phyloP scores from a whole-genome alignment of 495 filamentous ascomycete species.

The Hypoxylon cercidicola region DNA sequence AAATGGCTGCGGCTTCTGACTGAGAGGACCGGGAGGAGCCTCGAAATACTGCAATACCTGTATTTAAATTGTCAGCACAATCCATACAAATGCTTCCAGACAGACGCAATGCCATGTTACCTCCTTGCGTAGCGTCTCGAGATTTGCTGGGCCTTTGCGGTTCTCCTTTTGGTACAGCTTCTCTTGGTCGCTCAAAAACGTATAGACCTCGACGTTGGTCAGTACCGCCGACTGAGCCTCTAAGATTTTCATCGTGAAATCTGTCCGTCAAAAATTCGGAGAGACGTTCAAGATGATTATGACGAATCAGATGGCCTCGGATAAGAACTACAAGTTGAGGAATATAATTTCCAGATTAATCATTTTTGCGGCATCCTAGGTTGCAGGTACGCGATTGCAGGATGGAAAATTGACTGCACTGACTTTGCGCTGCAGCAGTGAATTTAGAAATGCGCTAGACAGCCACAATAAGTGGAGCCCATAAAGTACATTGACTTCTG shows the following conservation, averaged over 20 bases:
- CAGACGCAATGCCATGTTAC: conserved; percentile 23
- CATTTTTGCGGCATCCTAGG: too few relatives aligned
- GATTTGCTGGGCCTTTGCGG: conserved; percentile 54
- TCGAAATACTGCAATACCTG: conserved; percentile 54
- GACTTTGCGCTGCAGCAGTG: too few relatives aligned
- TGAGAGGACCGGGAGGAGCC: conserved; percentile 53
- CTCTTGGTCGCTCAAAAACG: conserved; percentile 55
- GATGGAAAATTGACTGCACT: too few relatives aligned
- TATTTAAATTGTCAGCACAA: conserved; percentile 7
- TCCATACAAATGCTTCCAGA: background rate
- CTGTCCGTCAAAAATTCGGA: background rate
- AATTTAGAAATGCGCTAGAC: too few relatives aligned
- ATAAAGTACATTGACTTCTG: too few relatives aligned
- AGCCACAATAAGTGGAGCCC: too few relatives aligned
- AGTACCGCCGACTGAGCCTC: conserved; percentile 58
- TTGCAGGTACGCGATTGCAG: too few relatives aligned
- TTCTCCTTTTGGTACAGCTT: conserved; percentile 50
- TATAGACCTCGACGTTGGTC: conserved; percentile 61
- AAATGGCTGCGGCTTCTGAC: conserved; percentile 53
- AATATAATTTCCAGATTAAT: too few relatives aligned
- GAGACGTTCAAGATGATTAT: background rate
- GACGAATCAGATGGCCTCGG: too few relatives aligned
- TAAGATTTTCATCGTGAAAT: conserved; percentile 58
- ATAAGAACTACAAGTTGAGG: too few relatives aligned
- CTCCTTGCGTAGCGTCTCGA: conserved; percentile 48